Evolutionary conservation across 2,329 filamentous ascomycete species (phyloP).

Genomic region (Fusarium sarcochroum): DNA sequence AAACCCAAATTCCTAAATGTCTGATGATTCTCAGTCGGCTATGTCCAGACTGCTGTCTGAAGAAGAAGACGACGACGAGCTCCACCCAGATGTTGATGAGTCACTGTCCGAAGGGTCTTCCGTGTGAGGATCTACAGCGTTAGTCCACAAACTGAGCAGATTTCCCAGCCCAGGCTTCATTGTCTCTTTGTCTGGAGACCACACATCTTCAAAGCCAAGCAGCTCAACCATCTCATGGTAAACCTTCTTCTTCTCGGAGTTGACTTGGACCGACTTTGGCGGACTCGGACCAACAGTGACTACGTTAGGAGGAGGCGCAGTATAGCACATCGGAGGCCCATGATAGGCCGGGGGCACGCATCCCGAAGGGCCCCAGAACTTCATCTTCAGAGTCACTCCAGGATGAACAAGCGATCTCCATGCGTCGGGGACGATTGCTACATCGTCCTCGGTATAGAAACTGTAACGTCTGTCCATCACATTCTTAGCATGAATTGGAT

Average conservation of each 20-base stretch:
- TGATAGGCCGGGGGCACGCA: no score
- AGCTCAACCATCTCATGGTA: slow-evolving; percentile 3
- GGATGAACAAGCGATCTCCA: slow-evolving; percentile 13
- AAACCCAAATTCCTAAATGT: no score
- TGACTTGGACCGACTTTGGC: no score
- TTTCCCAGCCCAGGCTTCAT: not conserved
- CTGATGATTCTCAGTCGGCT: not conserved
- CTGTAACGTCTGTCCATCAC: not conserved
- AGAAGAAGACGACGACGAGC: not conserved
- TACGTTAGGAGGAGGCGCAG: not conserved
- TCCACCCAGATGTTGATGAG: not conserved
- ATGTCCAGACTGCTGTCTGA: no score
- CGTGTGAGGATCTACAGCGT: slow-evolving; percentile 2
- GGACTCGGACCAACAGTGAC: no score
- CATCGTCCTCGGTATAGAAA: not conserved
- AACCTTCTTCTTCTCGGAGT: not conserved
- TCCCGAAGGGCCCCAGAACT: not conserved
- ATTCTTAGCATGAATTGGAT: not conserved
- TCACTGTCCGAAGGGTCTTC: not conserved
- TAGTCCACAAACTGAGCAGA: slow-evolving; percentile 12
- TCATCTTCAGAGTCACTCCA: slow-evolving; percentile 2
- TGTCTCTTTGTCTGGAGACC: not conserved
- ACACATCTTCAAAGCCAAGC: fast-evolving
- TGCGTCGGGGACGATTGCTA: not conserved
- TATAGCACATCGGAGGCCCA: no score